Percentiles rank a stretch among this genome's conserved stretches.
These are phyloP conservation scores for Salicornia ramosissima DNA, from an alignment of 148 eudicot genomes.

Conservation along the genomic window DNA sequence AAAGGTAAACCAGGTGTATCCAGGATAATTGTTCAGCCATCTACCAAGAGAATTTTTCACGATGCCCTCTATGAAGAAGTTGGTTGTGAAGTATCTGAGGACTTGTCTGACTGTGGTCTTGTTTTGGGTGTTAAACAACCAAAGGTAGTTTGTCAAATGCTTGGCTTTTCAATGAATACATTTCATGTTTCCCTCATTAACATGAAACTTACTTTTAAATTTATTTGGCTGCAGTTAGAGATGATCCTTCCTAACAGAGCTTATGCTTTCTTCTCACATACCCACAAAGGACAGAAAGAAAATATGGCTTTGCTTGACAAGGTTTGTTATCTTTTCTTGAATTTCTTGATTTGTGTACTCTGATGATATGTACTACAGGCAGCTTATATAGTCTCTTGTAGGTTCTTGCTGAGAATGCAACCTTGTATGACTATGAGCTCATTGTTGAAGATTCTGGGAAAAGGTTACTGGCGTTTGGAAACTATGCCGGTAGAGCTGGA, in stretches of 20 bases:
- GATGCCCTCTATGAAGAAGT: slow-evolving; percentile 92
- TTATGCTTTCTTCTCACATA: slow-evolving; percentile 96
- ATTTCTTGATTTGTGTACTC: not conserved
- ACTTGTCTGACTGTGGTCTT: slow-evolving; percentile 93
- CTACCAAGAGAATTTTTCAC: slow-evolving; percentile 88
- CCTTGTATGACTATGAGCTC: slow-evolving; percentile 95
- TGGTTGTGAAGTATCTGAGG: slow-evolving; percentile 92
- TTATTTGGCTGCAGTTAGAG: slow-evolving; percentile 74
- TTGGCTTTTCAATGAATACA: not conserved
- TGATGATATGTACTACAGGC: slow-evolving; percentile 8
- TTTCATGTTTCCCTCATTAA: not conserved
- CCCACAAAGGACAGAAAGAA: slow-evolving; percentile 96
- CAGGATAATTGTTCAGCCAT: slow-evolving; percentile 86
- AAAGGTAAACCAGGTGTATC: slow-evolving; percentile 52
- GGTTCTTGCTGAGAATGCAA: slow-evolving; percentile 72
- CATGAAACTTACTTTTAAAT: slow-evolving; percentile 7
- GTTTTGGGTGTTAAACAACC: slow-evolving; percentile 95
- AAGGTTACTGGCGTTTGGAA: slow-evolving; percentile 88
- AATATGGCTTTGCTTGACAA: slow-evolving; percentile 92
- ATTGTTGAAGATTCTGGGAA: slow-evolving; percentile 83
- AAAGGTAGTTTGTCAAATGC: slow-evolving; percentile 42
- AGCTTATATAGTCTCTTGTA: slow-evolving; percentile 25
- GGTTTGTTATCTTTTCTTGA: slow-evolving; percentile 50
- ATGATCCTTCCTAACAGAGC: slow-evolving; percentile 94
- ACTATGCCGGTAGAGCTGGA: slow-evolving; percentile 97